A percentile compares a stretch with the other conserved stretches of the same genome.
phyloP scores from a whole-genome alignment of 805 yeast species.

The Kazachstania kunashirensis region DNA sequence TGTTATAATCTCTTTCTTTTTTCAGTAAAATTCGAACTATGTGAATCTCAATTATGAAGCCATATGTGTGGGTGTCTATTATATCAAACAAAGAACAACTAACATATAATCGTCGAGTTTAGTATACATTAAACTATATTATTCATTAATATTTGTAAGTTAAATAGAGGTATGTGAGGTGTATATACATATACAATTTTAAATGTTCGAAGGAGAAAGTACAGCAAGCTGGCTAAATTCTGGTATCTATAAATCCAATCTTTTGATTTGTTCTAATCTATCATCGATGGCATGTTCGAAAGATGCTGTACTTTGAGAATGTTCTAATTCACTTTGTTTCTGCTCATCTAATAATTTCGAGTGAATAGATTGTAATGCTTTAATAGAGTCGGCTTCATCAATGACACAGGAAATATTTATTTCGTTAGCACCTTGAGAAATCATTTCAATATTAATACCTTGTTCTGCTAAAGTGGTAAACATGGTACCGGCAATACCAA shows the following conservation, averaged over 20 bases:
- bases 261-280: slow-evolving; percentile 37
- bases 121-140: too few relatives aligned
- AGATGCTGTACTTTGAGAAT: slow-evolving; percentile 6
- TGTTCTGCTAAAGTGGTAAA: slow-evolving; percentile 89
- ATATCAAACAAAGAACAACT: too few relatives aligned
- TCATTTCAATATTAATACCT: slow-evolving; percentile 91
- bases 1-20: too few relatives aligned
- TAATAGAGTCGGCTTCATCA: slow-evolving; percentile 67
- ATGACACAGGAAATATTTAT: slow-evolving; percentile 94
- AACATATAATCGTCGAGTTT: too few relatives aligned
- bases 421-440: slow-evolving; percentile 96
- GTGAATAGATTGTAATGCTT: slow-evolving; percentile 82
- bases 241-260: slow-evolving; percentile 21
- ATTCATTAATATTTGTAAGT: too few relatives aligned
- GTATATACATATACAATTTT: too few relatives aligned
- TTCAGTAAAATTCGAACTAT: too few relatives aligned
- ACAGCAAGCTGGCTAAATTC: too few relatives aligned
- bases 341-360: slow-evolving; percentile 53
- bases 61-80: too few relatives aligned
- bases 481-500: slow-evolving; percentile 97
- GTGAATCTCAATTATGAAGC: too few relatives aligned
- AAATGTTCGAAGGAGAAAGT: too few relatives aligned
- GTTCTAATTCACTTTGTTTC: slow-evolving; percentile 7
- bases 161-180: too few relatives aligned
- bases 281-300: slow-evolving; percentile 34